Evolutionary conservation across 2,329 filamentous ascomycete genomes (phyloP).

Genomic region (Gnomoniopsis smithogilvyi): DNA sequence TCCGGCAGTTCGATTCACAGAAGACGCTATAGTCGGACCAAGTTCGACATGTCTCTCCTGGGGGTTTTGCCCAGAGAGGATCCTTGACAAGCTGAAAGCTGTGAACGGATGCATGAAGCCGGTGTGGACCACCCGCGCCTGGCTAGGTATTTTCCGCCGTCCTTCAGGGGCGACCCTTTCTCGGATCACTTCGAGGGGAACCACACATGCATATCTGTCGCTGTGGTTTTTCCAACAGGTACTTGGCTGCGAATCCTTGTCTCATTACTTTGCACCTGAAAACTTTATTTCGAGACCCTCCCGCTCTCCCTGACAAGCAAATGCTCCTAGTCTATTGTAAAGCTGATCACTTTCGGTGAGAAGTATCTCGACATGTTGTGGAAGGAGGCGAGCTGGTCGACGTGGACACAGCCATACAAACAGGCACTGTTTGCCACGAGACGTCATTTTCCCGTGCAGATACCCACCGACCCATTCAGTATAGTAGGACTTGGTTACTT

Average conservation of each 20-base stretch:
- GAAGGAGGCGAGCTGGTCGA: slow-evolving; percentile 9
- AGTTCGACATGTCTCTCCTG: not conserved
- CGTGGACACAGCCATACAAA: not conserved
- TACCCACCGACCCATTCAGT: not conserved
- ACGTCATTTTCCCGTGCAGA: slow-evolving; percentile 8
- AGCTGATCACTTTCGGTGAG: not conserved
- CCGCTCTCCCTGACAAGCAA: not conserved
- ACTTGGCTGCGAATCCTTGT: not conserved
- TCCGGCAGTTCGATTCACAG: not conserved
- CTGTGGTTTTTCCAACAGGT: not conserved
- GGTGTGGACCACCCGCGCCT: slow-evolving; percentile 15
- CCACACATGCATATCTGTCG: not conserved
- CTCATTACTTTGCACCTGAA: not conserved
- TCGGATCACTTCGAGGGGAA: slow-evolving; percentile 1
- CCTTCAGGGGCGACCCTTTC: slow-evolving; percentile 15
- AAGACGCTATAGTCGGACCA: not conserved
- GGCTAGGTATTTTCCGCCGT: not conserved
- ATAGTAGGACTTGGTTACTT: not conserved
- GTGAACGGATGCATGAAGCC: slow-evolving; percentile 7
- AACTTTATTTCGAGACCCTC: not conserved
- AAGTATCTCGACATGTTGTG: not conserved
- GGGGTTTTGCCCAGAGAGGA: not conserved
- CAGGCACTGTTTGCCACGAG: not conserved
- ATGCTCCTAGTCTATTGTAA: not conserved
- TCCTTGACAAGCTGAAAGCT: slow-evolving; percentile 19